These are phyloP conservation scores for Pachysolen tannophilus DNA, from an alignment of 805 yeast species.

Conservation along the genomic window DNA sequence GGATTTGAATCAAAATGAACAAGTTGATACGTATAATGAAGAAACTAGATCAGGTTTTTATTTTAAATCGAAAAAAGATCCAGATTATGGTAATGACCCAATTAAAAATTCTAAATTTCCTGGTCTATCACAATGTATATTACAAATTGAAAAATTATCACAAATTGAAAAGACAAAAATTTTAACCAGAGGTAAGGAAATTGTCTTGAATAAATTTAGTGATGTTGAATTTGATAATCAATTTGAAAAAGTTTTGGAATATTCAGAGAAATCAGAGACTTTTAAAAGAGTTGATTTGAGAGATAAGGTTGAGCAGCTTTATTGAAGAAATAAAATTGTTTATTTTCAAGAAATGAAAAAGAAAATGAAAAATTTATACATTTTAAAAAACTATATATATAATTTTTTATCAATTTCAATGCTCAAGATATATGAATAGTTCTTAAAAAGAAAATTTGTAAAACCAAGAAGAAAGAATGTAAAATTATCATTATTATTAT, in stretches of 20 bases:
- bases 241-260: conserved; percentile 3
- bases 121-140: conserved; percentile 41
- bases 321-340: too few species aligned
- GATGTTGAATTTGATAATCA: conserved; percentile 3
- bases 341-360: too few species aligned
- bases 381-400: too few species aligned
- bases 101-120: conserved; percentile 26
- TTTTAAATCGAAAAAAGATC: conserved; percentile 64
- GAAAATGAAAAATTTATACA: too few species aligned
- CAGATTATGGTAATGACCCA: conserved; percentile 40
- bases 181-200: conserved; percentile 4
- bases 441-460: too few species aligned
- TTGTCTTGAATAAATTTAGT: conserved; percentile 8
- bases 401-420: too few species aligned
- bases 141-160: conserved; percentile 17
- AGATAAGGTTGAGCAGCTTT: conserved; percentile 23
- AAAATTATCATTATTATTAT: too few species aligned
- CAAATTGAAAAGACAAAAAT: conserved; percentile 16
- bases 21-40: conserved; percentile 17
- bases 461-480: too few species aligned
- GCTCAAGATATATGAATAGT: too few species aligned
- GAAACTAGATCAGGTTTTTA: conserved; percentile 65
- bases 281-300: conserved; percentile 10
- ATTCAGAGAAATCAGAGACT: conserved; percentile 8
- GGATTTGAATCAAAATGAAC: conserved; percentile 23